Conservation (phyloP, 495 filamentous ascomycete genomes). For the Zalerion maritima region DNA sequence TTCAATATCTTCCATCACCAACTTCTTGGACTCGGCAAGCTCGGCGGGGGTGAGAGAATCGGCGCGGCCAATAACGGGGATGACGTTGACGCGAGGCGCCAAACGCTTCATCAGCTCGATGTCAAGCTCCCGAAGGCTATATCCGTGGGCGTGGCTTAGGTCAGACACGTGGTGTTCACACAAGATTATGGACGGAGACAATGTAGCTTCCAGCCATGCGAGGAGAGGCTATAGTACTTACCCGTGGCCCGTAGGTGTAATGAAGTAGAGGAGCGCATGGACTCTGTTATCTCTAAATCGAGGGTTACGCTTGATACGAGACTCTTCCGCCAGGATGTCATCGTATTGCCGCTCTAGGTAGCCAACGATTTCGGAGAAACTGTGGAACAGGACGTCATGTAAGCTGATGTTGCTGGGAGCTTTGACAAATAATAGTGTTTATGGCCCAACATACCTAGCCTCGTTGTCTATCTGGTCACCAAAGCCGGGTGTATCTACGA, state of each 20-base stretch:
- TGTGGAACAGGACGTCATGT: constrained; percentile 18
- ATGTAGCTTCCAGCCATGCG: background rate
- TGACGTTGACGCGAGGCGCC: constrained; percentile 95
- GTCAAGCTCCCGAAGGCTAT: constrained; percentile 88
- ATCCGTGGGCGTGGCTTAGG: no score
- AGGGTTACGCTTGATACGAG: constrained; percentile 99
- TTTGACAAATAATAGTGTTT: constrained; percentile 2
- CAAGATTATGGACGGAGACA: constrained; percentile 10
- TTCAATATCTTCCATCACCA: constrained; percentile 99
- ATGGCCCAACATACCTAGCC: constrained; percentile 52
- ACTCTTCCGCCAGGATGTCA: constrained; percentile 96
- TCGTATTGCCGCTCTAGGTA: constrained; percentile 98
- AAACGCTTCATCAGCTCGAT: constrained; percentile 99
- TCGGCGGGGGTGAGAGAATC: constrained; percentile 94
- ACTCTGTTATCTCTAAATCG: constrained; percentile 98
- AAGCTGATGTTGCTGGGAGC: background rate
- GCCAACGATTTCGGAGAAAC: constrained; percentile 92
- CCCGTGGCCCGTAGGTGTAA: constrained; percentile 95
- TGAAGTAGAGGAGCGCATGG: constrained; percentile 96
- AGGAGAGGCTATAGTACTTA: constrained; percentile 23
- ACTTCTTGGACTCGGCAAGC: constrained; percentile 95
- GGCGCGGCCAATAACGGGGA: constrained; percentile 96
- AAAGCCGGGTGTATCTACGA: constrained; percentile 96
- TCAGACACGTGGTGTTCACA: no score
- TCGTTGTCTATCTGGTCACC: constrained; percentile 99